Evolutionary conservation across 495 filamentous ascomycete species (phyloP).

Genomic region (Xanthoparmelia taractica): DNA sequence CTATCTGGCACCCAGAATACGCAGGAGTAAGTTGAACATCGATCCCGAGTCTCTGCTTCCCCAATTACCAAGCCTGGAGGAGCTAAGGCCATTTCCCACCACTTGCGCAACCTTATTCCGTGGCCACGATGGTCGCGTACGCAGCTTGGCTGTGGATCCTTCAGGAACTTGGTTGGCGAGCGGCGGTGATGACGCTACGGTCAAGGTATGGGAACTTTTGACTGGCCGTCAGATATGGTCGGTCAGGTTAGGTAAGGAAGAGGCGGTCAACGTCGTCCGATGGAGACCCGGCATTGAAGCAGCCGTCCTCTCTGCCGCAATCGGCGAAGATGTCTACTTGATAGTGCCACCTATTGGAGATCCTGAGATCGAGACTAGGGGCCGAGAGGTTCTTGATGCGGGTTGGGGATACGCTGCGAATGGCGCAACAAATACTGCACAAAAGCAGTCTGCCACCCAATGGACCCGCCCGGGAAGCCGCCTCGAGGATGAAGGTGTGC

Average conservation of each 20-base stretch:
- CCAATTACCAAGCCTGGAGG: slow-evolving; percentile 89
- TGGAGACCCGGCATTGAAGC: slow-evolving; percentile 84
- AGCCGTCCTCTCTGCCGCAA: slow-evolving; percentile 71
- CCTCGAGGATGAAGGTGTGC: slow-evolving; percentile 68
- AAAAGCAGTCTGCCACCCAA: slow-evolving; percentile 66
- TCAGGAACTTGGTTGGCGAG: slow-evolving; percentile 72
- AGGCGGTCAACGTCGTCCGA: slow-evolving; percentile 76
- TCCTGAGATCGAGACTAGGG: slow-evolving; percentile 63
- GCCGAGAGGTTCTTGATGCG: slow-evolving; percentile 67
- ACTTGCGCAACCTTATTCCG: slow-evolving; percentile 72
- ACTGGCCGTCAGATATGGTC: slow-evolving; percentile 86
- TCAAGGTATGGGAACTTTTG: slow-evolving; percentile 74
- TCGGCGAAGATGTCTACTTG: slow-evolving; percentile 78
- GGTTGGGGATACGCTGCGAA: slow-evolving; percentile 86
- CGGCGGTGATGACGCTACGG: slow-evolving; percentile 89
- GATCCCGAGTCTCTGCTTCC: slow-evolving; percentile 89
- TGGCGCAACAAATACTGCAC: slow-evolving; percentile 51
- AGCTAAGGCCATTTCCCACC: slow-evolving; percentile 89
- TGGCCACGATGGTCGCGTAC: slow-evolving; percentile 83
- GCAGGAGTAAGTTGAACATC: slow-evolving; percentile 91
- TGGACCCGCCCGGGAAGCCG: slow-evolving; percentile 74
- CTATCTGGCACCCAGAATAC: slow-evolving; percentile 85
- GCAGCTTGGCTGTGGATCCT: slow-evolving; percentile 72
- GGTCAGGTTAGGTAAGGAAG: slow-evolving; percentile 67
- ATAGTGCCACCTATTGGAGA: slow-evolving; percentile 65